Base-by-base conservation (phyloP, 2,329 filamentous ascomycete genomes). In the Pseudogymnoascus sp. region DNA sequence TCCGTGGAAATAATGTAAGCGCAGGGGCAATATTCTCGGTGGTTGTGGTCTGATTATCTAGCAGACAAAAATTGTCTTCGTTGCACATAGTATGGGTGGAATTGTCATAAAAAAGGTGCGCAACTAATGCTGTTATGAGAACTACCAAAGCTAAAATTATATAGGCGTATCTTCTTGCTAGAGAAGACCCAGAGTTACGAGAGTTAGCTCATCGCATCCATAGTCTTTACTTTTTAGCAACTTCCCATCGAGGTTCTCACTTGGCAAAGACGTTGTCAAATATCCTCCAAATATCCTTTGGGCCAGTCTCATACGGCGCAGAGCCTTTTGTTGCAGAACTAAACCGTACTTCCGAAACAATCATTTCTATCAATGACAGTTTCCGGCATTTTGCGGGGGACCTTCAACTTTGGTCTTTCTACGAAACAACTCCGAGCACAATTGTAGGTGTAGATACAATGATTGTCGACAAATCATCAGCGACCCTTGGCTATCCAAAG, bases 51-150 rank as follows among this genome's bases (percentile, higher is more conserved):
- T 40, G 7, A 40, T 40, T 40, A 19, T 21, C 17, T 11, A n/a
- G n/a, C 5, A 42, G 40, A 42, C 40, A 6, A 42, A 42, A 13
- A 71, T 75, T 6, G 66, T 75, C 3, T 64, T 71, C n/a, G 64
- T 76, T 13, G 74, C 71, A 1, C 75, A 77, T 63, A 75, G 73
- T 35, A 71, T 76, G 68, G 74, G 73, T 2, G 72, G 73, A 5
- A 66, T 76, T 11, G 69, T 76, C 1, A 73, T 75, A 11, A 75
- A 75, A 59, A 72, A 72, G 63, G 71, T 65, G 63, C 68, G 1
- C 10, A 4, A 11, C 4, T 42, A 21, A 42, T 42, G 40, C 3
- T 21, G 4, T 4, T 17, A 19, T 19, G 7, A 2, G n/a, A 10
- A 10, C 7, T 10, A 17, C 17, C 10, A n/a, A n/a, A 17, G n/a